Evolutionary conservation across 1,139 yeast species (phyloP).

Genomic region (Geotrichum candidum): DNA sequence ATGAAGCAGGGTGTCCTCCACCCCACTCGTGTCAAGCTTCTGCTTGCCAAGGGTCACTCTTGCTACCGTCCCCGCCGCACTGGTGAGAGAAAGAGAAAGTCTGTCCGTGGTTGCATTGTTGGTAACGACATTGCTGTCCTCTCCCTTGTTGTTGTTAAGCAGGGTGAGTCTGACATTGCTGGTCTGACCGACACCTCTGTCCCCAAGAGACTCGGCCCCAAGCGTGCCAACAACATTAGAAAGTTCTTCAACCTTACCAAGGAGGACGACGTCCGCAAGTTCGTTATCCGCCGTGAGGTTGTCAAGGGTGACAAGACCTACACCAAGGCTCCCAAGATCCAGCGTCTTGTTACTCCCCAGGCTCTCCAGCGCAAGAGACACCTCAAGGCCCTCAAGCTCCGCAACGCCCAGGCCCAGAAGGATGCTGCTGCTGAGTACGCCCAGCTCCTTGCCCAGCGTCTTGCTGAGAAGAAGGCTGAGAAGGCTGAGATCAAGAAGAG

Average conservation of each 20-base stretch:
- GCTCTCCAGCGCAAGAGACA: slow-evolving; percentile 99
- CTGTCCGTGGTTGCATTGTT: slow-evolving; percentile 99
- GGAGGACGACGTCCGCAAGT: slow-evolving; percentile 93
- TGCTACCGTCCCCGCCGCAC: slow-evolving; percentile 99
- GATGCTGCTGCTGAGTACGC: slow-evolving; percentile 99
- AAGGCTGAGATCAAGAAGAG: slow-evolving; percentile 97
- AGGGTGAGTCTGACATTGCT: slow-evolving; percentile 92
- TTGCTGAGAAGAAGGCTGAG: slow-evolving; percentile 95
- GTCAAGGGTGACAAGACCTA: slow-evolving; percentile 97
- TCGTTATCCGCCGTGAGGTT: slow-evolving; percentile 97
- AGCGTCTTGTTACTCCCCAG: slow-evolving; percentile 99
- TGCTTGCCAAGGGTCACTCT: slow-evolving; percentile 90
- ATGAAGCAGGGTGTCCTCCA: slow-evolving; percentile 99
- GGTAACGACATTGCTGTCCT: slow-evolving; percentile 95
- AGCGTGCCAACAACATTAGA: slow-evolving; percentile 99
- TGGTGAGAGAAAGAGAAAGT: slow-evolving; percentile 99
- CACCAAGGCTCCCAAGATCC: slow-evolving; percentile 99
- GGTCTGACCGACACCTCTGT: slow-evolving; percentile 92
- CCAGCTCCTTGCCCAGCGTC: slow-evolving; percentile 96
- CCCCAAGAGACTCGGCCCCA: slow-evolving; percentile 99
- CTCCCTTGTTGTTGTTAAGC: slow-evolving; percentile 89
- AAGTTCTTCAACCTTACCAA: slow-evolving; percentile 97
- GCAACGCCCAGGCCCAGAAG: slow-evolving; percentile 98
- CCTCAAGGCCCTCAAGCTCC: slow-evolving; percentile 86
- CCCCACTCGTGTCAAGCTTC: slow-evolving; percentile 98